phyloP scores from a whole-genome alignment of 2,329 filamentous ascomycete genomes.

The Colletotrichum higginsianum region DNA sequence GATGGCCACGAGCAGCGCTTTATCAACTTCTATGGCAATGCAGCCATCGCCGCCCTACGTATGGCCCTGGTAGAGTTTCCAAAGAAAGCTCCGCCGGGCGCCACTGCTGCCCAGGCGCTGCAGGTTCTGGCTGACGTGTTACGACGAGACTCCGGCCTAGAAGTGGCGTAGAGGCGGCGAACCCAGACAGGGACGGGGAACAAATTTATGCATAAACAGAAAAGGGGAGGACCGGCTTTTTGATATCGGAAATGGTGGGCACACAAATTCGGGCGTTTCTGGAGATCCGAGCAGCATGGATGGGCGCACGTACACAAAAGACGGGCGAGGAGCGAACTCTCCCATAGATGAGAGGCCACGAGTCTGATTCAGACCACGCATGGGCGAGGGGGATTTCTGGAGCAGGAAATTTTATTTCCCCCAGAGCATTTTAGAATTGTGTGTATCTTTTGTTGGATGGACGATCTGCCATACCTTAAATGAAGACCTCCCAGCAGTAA shows the following conservation, averaged over 20 bases:
- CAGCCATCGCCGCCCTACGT: conserved; percentile 79
- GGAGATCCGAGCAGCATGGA: conserved; percentile 20
- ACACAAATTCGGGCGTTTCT: conserved; percentile 30
- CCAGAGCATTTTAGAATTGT: conserved; percentile 15
- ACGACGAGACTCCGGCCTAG: conserved; percentile 64
- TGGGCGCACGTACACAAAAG: conserved; percentile 8
- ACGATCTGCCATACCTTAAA: conserved; percentile 16
- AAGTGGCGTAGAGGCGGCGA: conserved; percentile 52
- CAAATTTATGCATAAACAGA: conserved; percentile 38
- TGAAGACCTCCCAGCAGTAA: not conserved
- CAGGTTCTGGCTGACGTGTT: conserved; percentile 68
- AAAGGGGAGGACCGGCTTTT: conserved; percentile 7
- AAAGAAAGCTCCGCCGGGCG: conserved; percentile 62
- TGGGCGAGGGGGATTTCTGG: not conserved
- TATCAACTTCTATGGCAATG: conserved; percentile 84
- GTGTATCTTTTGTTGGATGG: conserved; percentile 28
- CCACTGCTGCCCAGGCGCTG: conserved; percentile 66
- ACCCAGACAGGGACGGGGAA: not conserved
- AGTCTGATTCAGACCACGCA: not conserved
- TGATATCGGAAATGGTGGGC: conserved; percentile 11
- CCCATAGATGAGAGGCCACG: not conserved
- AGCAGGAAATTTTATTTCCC: not conserved
- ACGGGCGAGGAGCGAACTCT: conserved; percentile 1
- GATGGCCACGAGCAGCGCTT: conserved; percentile 82
- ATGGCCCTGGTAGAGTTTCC: conserved; percentile 84